These are phyloP conservation scores for Alternaria rosae DNA, from an alignment of 2,329 filamentous ascomycete genomes.

Conservation along the genomic window DNA sequence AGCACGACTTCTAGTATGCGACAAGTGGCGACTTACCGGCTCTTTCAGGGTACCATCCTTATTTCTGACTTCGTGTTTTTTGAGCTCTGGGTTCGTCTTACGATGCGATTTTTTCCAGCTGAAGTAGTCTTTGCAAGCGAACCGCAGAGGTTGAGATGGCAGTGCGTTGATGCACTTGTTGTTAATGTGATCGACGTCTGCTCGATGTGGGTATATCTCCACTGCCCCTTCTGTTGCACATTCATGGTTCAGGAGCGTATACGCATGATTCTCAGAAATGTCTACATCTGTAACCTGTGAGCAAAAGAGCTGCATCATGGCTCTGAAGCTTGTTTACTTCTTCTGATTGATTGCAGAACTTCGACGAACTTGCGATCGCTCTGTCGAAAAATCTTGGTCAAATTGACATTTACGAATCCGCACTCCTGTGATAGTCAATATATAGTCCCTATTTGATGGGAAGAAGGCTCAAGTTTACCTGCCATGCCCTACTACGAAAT, in stretches of 20 bases:
- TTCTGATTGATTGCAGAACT: slow-evolving; percentile 63
- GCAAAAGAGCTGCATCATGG: neutral
- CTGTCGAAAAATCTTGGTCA: slow-evolving; percentile 66
- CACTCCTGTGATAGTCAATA: slow-evolving; percentile 46
- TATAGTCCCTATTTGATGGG: neutral
- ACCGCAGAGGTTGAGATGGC: slow-evolving; percentile 29
- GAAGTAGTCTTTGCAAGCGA: slow-evolving; percentile 54
- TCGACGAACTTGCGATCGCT: slow-evolving; percentile 61
- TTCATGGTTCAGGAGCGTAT: neutral
- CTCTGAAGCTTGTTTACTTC: slow-evolving; percentile 48
- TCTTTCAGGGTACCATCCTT: neutral
- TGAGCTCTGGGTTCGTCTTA: slow-evolving; percentile 10
- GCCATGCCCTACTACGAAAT: slow-evolving; percentile 65
- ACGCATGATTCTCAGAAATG: neutral
- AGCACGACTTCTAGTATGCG: neutral
- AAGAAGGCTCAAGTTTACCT: slow-evolving; percentile 7
- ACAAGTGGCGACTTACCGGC: neutral
- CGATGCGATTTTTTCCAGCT: slow-evolving; percentile 43
- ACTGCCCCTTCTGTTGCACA: slow-evolving; percentile 53
- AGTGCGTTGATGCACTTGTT: slow-evolving; percentile 44
- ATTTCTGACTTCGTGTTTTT: neutral
- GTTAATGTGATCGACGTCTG: slow-evolving; percentile 43
- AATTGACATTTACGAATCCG: slow-evolving; percentile 60
- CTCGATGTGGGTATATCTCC: slow-evolving; percentile 54
- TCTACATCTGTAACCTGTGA: neutral